Evolutionary conservation across 1,139 yeast genomes (phyloP).

Genomic region (Hyphopichia khmerensis): DNA sequence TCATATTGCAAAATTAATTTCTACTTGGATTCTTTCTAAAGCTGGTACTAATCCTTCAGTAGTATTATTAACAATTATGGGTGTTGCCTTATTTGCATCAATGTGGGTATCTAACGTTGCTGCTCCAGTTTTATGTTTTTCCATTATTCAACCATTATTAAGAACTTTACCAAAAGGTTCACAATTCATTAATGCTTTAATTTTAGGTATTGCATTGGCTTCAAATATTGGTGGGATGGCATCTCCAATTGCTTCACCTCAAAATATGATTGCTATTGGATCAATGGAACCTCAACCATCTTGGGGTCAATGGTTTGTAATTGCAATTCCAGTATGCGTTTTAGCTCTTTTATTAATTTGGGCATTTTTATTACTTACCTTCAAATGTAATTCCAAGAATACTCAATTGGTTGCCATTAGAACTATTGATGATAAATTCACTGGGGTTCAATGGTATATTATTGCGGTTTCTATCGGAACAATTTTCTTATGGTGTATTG

Average conservation of each 20-base stretch:
- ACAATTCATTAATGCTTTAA: conserved; percentile 60
- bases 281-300: conserved; percentile 65
- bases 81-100: conserved; percentile 64
- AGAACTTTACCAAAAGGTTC: conserved; percentile 63
- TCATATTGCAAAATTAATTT: conserved; percentile 64
- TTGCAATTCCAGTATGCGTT: conserved; percentile 64
- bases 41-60: conserved; percentile 70
- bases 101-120: conserved; percentile 85
- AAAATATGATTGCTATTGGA: conserved; percentile 71
- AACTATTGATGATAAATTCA: conserved; percentile 59
- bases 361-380: conserved; percentile 56
- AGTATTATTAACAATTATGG: conserved; percentile 63
- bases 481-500: conserved; percentile 72
- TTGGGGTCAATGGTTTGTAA: conserved; percentile 78
- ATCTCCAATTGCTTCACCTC: conserved; percentile 80
- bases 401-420: conserved; percentile 50
- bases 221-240: conserved; percentile 79
- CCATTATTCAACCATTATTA: conserved; percentile 62
- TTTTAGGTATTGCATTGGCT: conserved; percentile 70
- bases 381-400: conserved; percentile 44
- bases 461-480: conserved; percentile 52
- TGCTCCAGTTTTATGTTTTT: conserved; percentile 71
- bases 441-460: conserved; percentile 64
- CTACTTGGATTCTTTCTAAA: conserved; percentile 60
- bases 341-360: conserved; percentile 55